Evolutionary conservation across 139 green algal genomes (phyloP).

Genomic region (Tetradesmus lagerheimii): DNA sequence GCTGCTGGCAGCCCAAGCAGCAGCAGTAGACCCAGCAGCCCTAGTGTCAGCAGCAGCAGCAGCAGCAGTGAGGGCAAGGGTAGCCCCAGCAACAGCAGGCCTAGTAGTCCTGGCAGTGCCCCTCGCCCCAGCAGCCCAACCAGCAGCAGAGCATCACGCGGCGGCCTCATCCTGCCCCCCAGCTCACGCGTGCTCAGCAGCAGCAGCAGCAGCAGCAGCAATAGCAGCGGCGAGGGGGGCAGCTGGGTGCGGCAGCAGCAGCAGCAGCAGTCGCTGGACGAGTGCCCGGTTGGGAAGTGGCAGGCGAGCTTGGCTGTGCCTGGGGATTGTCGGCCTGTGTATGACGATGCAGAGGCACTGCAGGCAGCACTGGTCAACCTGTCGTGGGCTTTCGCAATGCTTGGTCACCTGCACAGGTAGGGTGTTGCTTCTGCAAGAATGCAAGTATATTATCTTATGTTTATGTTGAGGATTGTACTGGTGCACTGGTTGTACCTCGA

Average conservation of each 20-base stretch:
- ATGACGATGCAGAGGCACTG: constrained; percentile 22
- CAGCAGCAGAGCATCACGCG: neutral
- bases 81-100: neutral
- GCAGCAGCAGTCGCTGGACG: neutral
- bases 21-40: neutral
- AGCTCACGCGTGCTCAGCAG: neutral
- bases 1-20: constrained; percentile 2
- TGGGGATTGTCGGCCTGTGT: constrained; percentile 27
- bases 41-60: neutral
- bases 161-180: neutral
- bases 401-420: constrained; percentile 1
- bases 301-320: neutral
- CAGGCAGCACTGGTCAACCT: constrained; percentile 38
- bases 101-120: neutral
- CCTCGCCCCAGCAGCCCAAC: neutral
- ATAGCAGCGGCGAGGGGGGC: neutral
- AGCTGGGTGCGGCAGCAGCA: neutral
- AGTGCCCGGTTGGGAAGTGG: neutral
- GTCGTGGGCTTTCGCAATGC: constrained; percentile 30
- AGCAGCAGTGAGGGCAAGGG: neutral
- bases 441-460: too few relatives aligned
- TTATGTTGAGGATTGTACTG: neutral
- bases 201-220: neutral
- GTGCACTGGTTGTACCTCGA: too few relatives aligned
- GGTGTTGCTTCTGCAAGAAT: too few relatives aligned